Conservation (phyloP, 1,284 basidiomycete genomes). For the Irpex sp. region DNA sequence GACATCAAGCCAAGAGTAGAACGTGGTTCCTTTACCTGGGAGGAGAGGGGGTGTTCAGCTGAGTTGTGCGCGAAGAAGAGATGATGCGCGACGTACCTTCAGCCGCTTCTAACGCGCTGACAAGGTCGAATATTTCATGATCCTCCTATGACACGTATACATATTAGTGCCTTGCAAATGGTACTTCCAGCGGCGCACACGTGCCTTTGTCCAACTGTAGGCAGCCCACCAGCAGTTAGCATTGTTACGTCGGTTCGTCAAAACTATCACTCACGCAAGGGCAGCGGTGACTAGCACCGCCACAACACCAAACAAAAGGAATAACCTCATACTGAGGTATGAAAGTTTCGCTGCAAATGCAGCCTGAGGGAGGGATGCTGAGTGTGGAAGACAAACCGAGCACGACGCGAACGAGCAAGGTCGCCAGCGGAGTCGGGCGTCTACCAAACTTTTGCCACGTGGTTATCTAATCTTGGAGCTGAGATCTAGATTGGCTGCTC, state of each 20-base stretch:
- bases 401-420: neutral
- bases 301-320: constrained; percentile 23
- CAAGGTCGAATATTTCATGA: constrained; percentile 96
- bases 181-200: constrained; percentile 7
- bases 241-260: neutral
- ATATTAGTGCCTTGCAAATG: neutral
- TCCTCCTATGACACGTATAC: constrained; percentile 54
- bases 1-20: constrained; percentile 84
- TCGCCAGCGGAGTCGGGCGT: neutral
- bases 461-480: constrained; percentile 18
- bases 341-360: neutral
- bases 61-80: neutral
- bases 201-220: constrained; percentile 64
- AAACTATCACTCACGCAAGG: constrained; percentile 27
- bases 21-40: constrained; percentile 77
- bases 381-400: neutral
- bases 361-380: neutral
- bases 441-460: constrained; percentile 15
- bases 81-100: constrained; percentile 52
- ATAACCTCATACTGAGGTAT: constrained; percentile 23
- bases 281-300: constrained; percentile 27
- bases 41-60: neutral
- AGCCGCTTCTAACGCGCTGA: constrained; percentile 71
- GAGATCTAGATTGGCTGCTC: neutral
- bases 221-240: neutral